Conservation (phyloP, 305 asterid species). For the Rubia balearica region DNA sequence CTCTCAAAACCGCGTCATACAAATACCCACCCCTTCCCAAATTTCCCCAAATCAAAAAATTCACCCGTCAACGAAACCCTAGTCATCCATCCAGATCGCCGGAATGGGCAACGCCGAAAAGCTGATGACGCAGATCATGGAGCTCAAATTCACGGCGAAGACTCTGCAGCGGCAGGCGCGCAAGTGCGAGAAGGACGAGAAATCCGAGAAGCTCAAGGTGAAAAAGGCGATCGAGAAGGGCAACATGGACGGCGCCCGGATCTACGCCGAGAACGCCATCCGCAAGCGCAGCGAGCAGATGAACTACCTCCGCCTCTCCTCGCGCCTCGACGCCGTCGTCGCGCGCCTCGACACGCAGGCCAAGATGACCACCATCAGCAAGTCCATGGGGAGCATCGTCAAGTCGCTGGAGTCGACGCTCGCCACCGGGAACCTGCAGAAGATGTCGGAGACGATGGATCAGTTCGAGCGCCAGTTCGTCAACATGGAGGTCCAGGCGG, state of each 20-base stretch:
- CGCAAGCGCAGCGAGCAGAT: constrained; percentile 89
- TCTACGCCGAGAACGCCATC: constrained; percentile 93
- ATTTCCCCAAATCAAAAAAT: not conserved
- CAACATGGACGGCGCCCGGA: constrained; percentile 89
- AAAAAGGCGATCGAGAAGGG: constrained; percentile 94
- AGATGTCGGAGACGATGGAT: constrained; percentile 97
- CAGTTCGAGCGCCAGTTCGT: constrained; percentile 84
- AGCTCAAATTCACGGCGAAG: constrained; percentile 79
- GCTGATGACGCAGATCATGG: constrained; percentile 86
- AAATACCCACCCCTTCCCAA: not conserved
- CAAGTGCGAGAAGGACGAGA: constrained; percentile 89
- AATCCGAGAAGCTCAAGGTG: constrained; percentile 79
- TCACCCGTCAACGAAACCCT: not conserved
- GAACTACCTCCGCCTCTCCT: constrained; percentile 86
- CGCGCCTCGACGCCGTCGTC: constrained; percentile 91
- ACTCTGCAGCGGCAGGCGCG: constrained; percentile 77
- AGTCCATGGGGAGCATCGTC: constrained; percentile 80
- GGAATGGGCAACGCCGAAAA: constrained; percentile 81
- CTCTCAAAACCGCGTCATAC: not conserved
- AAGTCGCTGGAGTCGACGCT: constrained; percentile 73
- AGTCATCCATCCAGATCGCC: not conserved
- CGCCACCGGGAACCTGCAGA: constrained; percentile 76
- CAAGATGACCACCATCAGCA: constrained; percentile 73
- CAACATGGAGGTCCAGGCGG: constrained; percentile 97
- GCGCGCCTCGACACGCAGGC: constrained; percentile 94